These are phyloP conservation scores for Cladochytrium replicatum DNA, from an alignment of 192 early-diverging fungal genomes.

Conservation along the genomic window DNA sequence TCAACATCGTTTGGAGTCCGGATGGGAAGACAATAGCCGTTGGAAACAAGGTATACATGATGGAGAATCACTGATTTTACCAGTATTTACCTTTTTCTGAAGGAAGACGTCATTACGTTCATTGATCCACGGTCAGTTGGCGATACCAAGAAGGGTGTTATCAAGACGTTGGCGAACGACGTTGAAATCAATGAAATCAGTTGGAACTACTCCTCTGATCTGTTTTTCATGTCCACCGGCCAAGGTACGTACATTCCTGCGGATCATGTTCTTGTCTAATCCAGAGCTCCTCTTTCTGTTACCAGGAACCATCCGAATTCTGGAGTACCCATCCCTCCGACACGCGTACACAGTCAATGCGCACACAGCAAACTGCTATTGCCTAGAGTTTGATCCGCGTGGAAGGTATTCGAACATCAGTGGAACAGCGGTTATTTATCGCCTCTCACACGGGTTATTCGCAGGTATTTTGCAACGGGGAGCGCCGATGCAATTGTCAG, in stretches of 20 bases:
- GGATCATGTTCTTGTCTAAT: no score
- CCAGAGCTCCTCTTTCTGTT: no score
- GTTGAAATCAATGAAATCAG: slow-evolving; percentile 72
- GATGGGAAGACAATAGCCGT: slow-evolving; percentile 69
- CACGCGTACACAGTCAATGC: slow-evolving; percentile 44
- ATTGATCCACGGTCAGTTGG: slow-evolving; percentile 54
- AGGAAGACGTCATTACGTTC: slow-evolving; percentile 67
- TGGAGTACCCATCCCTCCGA: slow-evolving; percentile 57
- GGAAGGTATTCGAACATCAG: slow-evolving; percentile 28
- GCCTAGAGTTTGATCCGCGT: slow-evolving; percentile 68
- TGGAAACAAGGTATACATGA: slow-evolving; percentile 56
- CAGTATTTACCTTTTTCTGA: slow-evolving; percentile 1
- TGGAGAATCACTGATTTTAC: background rate
- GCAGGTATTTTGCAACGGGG: slow-evolving; percentile 68
- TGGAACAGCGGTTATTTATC: background rate
- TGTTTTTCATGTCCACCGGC: slow-evolving; percentile 72
- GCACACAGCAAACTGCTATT: slow-evolving; percentile 74
- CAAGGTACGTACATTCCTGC: no score
- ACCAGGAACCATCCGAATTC: slow-evolving; percentile 43
- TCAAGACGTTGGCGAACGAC: slow-evolving; percentile 37
- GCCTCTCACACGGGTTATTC: background rate
- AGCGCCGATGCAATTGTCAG: slow-evolving; percentile 64
- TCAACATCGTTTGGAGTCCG: slow-evolving; percentile 77
- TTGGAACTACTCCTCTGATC: slow-evolving; percentile 62
- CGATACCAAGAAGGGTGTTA: slow-evolving; percentile 29